Conservation (phyloP, 2,329 filamentous ascomycete genomes). For the Diaporthe sp. region DNA sequence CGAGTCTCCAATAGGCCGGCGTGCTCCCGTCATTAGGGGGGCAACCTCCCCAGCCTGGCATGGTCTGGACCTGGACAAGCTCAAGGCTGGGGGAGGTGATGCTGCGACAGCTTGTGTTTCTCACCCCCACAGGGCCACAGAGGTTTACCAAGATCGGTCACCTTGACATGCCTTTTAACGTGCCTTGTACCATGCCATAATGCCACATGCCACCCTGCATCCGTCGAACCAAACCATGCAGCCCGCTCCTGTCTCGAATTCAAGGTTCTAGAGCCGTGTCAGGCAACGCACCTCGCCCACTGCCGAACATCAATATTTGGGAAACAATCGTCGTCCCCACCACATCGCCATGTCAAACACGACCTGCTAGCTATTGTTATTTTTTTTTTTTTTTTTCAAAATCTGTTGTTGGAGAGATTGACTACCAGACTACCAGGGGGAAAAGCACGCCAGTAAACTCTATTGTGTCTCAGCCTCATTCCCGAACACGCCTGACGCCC, state of each 20-base stretch:
- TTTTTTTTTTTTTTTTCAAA: not conserved
- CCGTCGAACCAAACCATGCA: conserved; percentile 6
- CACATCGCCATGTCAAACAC: not conserved
- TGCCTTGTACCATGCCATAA: too few species aligned
- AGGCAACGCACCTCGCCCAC: not conserved
- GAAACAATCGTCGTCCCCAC: not conserved
- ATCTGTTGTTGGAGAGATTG: not conserved
- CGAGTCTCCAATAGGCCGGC: not conserved
- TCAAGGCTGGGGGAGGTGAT: conserved; percentile 11
- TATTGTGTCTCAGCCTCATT: conserved; percentile 26
- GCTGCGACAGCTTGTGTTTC: conserved; percentile 31
- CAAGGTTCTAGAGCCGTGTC: conserved; percentile 20
- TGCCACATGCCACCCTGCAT: not conserved
- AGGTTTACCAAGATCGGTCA: not conserved
- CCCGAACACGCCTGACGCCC: conserved; percentile 1
- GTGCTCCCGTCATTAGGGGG: not conserved
- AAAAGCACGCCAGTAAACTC: conserved; percentile 6
- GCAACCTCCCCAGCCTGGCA: conserved; percentile 18
- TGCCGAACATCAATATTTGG: not conserved
- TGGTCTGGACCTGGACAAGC: conserved; percentile 4
- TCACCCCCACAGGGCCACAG: conserved; percentile 8
- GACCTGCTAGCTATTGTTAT: not conserved
- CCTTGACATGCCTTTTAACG: not conserved
- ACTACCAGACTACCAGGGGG: not conserved
- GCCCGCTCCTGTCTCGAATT: conserved; percentile 21